Base-by-base conservation (phyloP, 768 basidiomycete species). In the Russula earlei region DNA sequence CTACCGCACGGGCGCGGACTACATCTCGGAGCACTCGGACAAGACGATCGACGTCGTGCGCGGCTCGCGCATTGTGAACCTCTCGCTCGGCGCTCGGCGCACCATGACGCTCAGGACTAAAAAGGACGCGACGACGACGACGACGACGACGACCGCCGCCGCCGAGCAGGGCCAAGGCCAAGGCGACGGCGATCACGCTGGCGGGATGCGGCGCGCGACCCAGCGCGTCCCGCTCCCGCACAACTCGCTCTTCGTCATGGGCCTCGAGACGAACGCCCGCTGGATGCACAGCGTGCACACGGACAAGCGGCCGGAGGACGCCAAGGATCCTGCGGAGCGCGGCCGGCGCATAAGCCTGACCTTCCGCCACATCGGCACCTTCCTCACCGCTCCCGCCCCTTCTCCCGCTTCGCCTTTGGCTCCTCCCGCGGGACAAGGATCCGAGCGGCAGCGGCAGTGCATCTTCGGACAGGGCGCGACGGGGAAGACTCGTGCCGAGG, bases 11-110 rank as follows among this genome's bases (percentile, higher is more conserved):
- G 89, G 88, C 5, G 79, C 78, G 27, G 89, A 91, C 68, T 86
- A 84, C 68, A 91, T 91, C 59, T 89, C 87, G 0, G 87, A 90
- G 62, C 88, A 91, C 67, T 86, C 85, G 0, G 88, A 91, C 68
- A 91, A 91, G 70, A 91, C 88, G 5, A 78, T 91, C 62, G 89
- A 91, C 66, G 78, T 91, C 60, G 80, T 84, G 4, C 79, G 75
- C 14, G 83, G 81, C 31, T 85, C 87, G 7, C 81, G 74, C 52
- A 84, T 91, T 60, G 85, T 87, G 57, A 91, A 91, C 56, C 83
- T 91, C 59, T 87, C 84, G 63, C 72, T 91, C 14, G 88, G 88
- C 6, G 87, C 88, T 1, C 81, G 84, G 67, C 79, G 88, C 33
- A 71, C 76, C 17, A 90, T 91, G 87, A 83, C 79, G 0, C 75